Evolutionary conservation across 805 yeast genomes (phyloP).

Genomic region (Yamadazyma olivae): DNA sequence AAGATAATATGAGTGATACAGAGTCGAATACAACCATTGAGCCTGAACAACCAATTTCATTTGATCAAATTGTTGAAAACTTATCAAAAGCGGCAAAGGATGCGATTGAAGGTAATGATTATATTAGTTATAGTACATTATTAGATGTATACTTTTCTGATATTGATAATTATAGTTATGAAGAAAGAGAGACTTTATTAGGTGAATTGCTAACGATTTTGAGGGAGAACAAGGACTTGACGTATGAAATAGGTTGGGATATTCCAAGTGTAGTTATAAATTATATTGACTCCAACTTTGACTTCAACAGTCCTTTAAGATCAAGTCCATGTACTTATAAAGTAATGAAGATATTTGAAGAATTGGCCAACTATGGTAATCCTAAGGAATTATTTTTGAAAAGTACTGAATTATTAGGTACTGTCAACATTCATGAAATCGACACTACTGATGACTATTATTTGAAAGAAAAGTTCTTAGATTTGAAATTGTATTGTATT

Average conservation of each 20-base stretch:
- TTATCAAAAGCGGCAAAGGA: slow-evolving; percentile 31
- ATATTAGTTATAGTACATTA: slow-evolving; percentile 67
- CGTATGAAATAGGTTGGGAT: slow-evolving; percentile 86
- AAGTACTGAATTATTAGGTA: slow-evolving; percentile 59
- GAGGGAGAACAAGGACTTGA: slow-evolving; percentile 42
- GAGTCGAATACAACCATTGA: slow-evolving; percentile 23
- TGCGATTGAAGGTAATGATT: slow-evolving; percentile 52
- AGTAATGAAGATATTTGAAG: slow-evolving; percentile 52
- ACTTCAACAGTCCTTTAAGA: slow-evolving; percentile 25
- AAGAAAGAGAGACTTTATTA: slow-evolving; percentile 52
- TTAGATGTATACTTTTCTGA: slow-evolving; percentile 58
- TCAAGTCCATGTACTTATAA: slow-evolving; percentile 36
- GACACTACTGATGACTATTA: slow-evolving; percentile 9
- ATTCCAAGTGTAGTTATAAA: slow-evolving; percentile 66
- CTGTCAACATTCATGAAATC: slow-evolving; percentile 25
- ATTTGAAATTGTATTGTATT: slow-evolving; percentile 60
- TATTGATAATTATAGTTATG: slow-evolving; percentile 41
- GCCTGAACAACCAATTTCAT: slow-evolving; percentile 10
- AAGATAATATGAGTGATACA: slow-evolving; percentile 18
- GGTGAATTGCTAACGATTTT: slow-evolving; percentile 44
- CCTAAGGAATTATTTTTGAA: slow-evolving; percentile 77
- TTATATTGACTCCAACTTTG: slow-evolving; percentile 43
- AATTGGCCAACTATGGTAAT: slow-evolving; percentile 67
- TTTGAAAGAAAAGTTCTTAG: slow-evolving; percentile 33
- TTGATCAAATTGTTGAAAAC: slow-evolving; percentile 24